These are phyloP conservation scores for Fusarium begoniae DNA, from an alignment of 2,329 filamentous ascomycete genomes.

Conservation along the genomic window DNA sequence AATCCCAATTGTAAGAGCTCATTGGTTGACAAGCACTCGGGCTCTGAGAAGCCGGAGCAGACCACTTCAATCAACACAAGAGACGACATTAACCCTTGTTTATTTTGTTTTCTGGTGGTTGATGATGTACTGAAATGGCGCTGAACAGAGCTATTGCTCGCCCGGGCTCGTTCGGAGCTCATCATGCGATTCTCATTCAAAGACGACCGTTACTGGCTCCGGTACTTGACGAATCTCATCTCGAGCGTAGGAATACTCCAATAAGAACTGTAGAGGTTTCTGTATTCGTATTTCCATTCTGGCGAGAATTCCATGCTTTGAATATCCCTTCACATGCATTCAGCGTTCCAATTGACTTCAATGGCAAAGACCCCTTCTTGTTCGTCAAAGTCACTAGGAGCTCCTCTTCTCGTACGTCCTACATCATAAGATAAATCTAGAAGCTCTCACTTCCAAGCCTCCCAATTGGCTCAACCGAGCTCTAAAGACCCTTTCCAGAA, in stretches of 20 bases:
- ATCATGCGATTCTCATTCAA: constrained; percentile 40
- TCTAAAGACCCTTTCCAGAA: constrained; percentile 7
- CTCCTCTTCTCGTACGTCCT: constrained; percentile 22
- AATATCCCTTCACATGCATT: background rate
- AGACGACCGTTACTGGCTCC: constrained; percentile 31
- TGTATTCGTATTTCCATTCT: constrained; percentile 23
- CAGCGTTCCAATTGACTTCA: background rate
- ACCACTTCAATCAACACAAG: constrained; percentile 3
- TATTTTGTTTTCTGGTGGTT: background rate
- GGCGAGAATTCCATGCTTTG: background rate
- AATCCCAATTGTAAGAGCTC: background rate
- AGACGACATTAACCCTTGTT: background rate
- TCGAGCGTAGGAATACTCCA: constrained; percentile 13
- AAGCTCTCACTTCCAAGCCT: background rate
- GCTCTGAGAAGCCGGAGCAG: constrained; percentile 20
- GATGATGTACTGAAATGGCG: background rate
- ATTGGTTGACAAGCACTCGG: constrained; percentile 29
- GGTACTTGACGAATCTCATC: constrained; percentile 26
- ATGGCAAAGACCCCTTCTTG: background rate
- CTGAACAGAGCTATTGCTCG: background rate
- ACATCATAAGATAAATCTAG: constrained; percentile 22
- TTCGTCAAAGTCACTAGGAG: background rate
- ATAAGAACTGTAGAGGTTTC: background rate
- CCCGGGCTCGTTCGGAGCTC: constrained; percentile 33
- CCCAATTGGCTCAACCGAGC: constrained; percentile 29